Base-by-base conservation (phyloP, 352 stramenopile genomes). In the Globisporangium paroecandrum region DNA sequence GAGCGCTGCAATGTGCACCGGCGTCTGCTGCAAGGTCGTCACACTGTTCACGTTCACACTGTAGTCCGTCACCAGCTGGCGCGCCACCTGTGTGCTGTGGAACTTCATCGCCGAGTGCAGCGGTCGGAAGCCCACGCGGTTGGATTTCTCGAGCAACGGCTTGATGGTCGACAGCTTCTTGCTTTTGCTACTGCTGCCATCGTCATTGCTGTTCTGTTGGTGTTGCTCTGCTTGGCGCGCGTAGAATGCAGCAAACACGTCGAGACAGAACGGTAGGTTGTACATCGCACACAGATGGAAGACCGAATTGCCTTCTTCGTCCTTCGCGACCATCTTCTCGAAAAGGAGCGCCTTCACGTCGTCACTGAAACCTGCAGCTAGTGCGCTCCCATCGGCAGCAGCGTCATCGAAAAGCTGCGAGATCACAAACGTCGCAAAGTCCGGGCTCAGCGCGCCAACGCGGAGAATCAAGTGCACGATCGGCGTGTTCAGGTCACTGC, bases 71-170 rank as follows among this genome's bases (percentile, higher is more conserved):
- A 93, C 68, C 2, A 91, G 58, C 41, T 53, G 70, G 4, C 46
- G 59, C 6, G 71, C 67, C 1, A 81, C 69, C 18, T 64, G 34
- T 6, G 58, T 13, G 18, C 83, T 81, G 53, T 69, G 65, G 51
- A 89, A 90, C 67, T 92, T 90, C 77, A 91, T 75, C 3, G 87
- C 83, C 53, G 84, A 68, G 54, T 94, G 88, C n/a, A 93, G 66
- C 13, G 80, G 60, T 20, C 78, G 82, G n/a, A 87, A 76, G 1
- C 83, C 82, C 27, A 93, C 70, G 29, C 86, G 85, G 54, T 93
- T 92, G 59, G 74, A 71, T 55, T 82, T 81, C 51, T 89, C 80
- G 27, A 89, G 60, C 29, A 89, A 51, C 38, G 63, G 64, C 49
- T 80, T 73, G 38, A 90, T 65, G 34, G 66, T 65, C 41, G 73